Evolutionary conservation across 2,329 filamentous ascomycete genomes (phyloP).

Genomic region (Neocucurbitaria cava): DNA sequence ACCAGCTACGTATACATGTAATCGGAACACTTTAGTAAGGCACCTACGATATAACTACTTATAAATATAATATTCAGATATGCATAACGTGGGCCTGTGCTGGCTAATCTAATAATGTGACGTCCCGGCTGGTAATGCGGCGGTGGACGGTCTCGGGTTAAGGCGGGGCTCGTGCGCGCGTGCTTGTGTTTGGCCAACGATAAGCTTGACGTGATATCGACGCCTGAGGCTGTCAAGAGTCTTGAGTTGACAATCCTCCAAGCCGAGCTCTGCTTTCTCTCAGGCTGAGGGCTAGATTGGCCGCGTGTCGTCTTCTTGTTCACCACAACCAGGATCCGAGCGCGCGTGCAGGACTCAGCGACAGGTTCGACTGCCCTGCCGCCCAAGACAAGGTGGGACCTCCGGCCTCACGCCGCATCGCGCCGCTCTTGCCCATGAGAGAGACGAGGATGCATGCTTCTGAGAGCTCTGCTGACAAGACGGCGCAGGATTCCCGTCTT

Average conservation of each 20-base stretch:
- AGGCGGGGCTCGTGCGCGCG: constrained; percentile 4
- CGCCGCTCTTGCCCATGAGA: constrained; percentile 14
- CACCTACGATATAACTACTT: too few species aligned
- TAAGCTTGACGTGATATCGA: background rate
- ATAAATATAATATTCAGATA: too few species aligned
- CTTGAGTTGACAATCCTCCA: constrained; percentile 14
- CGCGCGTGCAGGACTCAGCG: background rate
- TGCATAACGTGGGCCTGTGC: too few species aligned
- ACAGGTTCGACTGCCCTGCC: constrained; percentile 5
- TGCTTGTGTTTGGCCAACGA: constrained; percentile 1
- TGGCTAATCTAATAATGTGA: too few species aligned
- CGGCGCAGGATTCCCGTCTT: background rate
- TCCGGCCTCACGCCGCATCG: constrained; percentile 21
- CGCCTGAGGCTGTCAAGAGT: constrained; percentile 11
- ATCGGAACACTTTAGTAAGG: background rate
- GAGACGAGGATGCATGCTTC: constrained; percentile 1
- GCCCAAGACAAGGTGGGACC: constrained; percentile 13
- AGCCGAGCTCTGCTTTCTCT: constrained; percentile 6
- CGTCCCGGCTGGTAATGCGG: too few species aligned
- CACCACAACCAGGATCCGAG: too few species aligned
- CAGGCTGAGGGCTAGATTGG: constrained; percentile 1
- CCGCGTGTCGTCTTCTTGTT: too few species aligned
- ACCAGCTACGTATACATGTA: constrained; percentile 13
- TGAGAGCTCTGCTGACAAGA: background rate
- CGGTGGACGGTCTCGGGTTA: background rate